A percentile compares a stretch with the other conserved stretches of the same genome.
These are phyloP conservation scores for Kwoniella mangroviensis DNA, from an alignment of 768 basidiomycete genomes.

Conservation along the genomic window DNA sequence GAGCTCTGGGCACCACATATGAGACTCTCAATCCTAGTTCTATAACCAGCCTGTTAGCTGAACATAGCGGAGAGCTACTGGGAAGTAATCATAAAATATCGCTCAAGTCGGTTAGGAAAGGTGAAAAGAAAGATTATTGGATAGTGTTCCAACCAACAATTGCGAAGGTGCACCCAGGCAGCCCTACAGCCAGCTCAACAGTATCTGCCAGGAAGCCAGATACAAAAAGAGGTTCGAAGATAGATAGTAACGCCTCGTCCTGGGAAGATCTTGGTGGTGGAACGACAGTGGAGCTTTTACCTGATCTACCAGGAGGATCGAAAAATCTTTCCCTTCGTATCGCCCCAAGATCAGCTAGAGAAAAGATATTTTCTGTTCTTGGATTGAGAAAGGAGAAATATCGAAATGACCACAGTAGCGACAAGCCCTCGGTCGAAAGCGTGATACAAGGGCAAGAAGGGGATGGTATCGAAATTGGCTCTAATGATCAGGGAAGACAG, in stretches of 20 bases:
- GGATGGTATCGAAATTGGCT: no score
- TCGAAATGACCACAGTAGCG: background rate
- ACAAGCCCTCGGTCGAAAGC: background rate
- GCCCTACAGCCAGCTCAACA: no score
- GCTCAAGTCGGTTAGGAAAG: slow-evolving; percentile 8
- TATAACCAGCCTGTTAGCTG: background rate
- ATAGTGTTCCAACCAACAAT: slow-evolving; percentile 7
- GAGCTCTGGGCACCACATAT: background rate
- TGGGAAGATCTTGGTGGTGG: background rate
- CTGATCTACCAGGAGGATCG: background rate
- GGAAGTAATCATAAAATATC: background rate
- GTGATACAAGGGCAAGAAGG: background rate
- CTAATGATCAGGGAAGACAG: no score
- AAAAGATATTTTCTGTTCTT: slow-evolving; percentile 4
- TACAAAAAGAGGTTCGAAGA: background rate
- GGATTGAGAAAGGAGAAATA: slow-evolving; percentile 2
- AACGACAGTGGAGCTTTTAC: slow-evolving; percentile 3
- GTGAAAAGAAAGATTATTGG: slow-evolving; percentile 19
- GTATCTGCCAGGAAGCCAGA: no score
- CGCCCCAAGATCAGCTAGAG: background rate
- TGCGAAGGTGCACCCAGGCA: no score
- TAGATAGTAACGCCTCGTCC: no score
- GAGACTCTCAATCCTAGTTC: background rate
- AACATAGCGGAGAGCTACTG: slow-evolving; percentile 5
- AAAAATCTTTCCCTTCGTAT: background rate